Evolutionary conservation across 1,139 yeast genomes (phyloP).

Genomic region (Geotrichum candidum): DNA sequence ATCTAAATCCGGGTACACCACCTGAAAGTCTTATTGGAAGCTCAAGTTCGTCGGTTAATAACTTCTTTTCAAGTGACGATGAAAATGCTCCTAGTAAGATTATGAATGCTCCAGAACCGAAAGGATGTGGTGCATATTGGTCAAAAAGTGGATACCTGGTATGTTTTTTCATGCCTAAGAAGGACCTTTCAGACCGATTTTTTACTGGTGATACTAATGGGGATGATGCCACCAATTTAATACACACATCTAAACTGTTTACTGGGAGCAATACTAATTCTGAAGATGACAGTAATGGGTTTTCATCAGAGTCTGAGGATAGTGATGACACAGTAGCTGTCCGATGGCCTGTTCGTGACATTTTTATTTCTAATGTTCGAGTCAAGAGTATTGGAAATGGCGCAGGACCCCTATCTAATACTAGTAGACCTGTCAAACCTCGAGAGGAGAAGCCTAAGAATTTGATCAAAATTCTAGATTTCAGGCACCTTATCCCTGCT

Average conservation of each 20-base stretch:
- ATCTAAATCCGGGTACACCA: background rate
- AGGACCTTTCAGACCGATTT: constrained; percentile 1
- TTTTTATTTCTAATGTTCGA: constrained; percentile 5
- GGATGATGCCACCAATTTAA: background rate
- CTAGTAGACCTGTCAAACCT: constrained; percentile 10
- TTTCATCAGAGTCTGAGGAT: constrained; percentile 12
- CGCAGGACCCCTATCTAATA: constrained; percentile 5
- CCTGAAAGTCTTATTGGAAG: constrained; percentile 3
- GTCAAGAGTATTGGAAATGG: constrained; percentile 11
- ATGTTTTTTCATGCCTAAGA: constrained; percentile 69
- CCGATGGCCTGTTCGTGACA: constrained; percentile 11
- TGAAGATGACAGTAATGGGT: constrained; percentile 12
- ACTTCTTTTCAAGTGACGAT: constrained; percentile 26
- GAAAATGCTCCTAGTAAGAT: constrained; percentile 27
- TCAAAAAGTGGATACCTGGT: constrained; percentile 69
- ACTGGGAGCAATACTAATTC: constrained; percentile 9
- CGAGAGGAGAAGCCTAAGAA: constrained; percentile 10
- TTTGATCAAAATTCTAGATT: constrained; percentile 34
- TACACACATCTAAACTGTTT: constrained; percentile 1
- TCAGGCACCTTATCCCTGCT: constrained; percentile 66
- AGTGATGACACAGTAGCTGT: constrained; percentile 9
- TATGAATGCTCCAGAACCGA: constrained; percentile 86
- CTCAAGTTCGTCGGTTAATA: background rate
- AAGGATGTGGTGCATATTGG: constrained; percentile 92
- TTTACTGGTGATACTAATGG: constrained; percentile 1